Conservation (phyloP, 2,329 filamentous ascomycete genomes). For the Metarhizium anisopliae region DNA sequence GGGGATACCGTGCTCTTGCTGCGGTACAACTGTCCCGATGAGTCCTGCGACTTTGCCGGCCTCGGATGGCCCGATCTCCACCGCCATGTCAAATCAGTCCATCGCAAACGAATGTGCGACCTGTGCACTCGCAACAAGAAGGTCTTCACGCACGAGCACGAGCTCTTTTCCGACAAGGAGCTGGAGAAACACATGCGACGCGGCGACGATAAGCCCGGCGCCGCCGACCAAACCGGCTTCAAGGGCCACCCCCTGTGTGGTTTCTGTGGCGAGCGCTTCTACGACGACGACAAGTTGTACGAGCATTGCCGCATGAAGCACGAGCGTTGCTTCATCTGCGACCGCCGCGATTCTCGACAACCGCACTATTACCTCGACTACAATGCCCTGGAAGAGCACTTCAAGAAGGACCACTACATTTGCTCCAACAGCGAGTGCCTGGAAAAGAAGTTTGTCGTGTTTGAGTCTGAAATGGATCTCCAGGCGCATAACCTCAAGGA, state of each 20-base stretch:
- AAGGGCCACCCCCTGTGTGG: slow-evolving; percentile 90
- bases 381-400: slow-evolving; percentile 76
- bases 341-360: slow-evolving; percentile 57
- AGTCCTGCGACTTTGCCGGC: slow-evolving; percentile 71
- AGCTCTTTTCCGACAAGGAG: slow-evolving; percentile 74
- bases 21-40: slow-evolving; percentile 89
- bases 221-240: slow-evolving; percentile 88
- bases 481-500: slow-evolving; percentile 85
- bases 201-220: slow-evolving; percentile 85
- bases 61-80: slow-evolving; percentile 50
- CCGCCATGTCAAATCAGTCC: slow-evolving; percentile 71
- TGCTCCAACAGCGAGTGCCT: slow-evolving; percentile 80
- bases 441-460: slow-evolving; percentile 97
- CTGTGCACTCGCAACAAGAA: slow-evolving; percentile 91
- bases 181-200: slow-evolving; percentile 80
- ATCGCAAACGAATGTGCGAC: slow-evolving; percentile 86
- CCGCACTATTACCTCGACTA: slow-evolving; percentile 93
- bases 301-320: slow-evolving; percentile 89
- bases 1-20: slow-evolving; percentile 83
- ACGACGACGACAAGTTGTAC: slow-evolving; percentile 91
- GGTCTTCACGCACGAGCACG: slow-evolving; percentile 96
- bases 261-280: slow-evolving; percentile 88
- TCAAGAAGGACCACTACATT: slow-evolving; percentile 76
- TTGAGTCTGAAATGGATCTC: slow-evolving; percentile 87
- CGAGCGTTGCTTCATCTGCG: slow-evolving; percentile 91